phyloP scores from a whole-genome alignment of 2,329 filamentous ascomycete species.

The Zymoseptoria ardabiliae region DNA sequence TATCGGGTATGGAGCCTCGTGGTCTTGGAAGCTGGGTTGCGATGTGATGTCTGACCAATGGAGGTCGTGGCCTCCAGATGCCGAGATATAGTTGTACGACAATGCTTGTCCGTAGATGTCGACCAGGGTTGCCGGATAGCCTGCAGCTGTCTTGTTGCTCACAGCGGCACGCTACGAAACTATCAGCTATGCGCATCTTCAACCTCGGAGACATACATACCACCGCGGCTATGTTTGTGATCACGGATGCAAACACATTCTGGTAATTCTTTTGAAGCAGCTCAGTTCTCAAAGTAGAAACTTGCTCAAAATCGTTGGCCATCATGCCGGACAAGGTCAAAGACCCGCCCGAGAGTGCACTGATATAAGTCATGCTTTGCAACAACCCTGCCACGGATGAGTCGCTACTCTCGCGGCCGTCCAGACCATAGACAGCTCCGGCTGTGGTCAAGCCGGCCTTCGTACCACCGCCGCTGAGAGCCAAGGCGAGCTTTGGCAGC shows the following conservation, averaged over 20 bases:
- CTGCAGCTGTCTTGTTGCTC: constrained; percentile 9
- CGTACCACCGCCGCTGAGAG: constrained; percentile 10
- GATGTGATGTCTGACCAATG: not conserved
- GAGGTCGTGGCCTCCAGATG: constrained; percentile 2
- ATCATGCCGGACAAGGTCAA: constrained; percentile 10
- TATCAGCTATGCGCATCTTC: not conserved
- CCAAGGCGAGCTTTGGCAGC: constrained; percentile 8
- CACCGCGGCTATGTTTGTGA: not conserved
- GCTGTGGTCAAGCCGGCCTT: constrained; percentile 13
- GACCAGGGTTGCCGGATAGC: constrained; percentile 7
- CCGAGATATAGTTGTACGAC: constrained; percentile 7
- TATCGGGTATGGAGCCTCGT: constrained; percentile 9
- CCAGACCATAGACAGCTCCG: constrained; percentile 9
- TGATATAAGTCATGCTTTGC: constrained; percentile 10
- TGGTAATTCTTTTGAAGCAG: constrained; percentile 10
- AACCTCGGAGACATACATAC: not conserved
- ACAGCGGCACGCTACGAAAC: constrained; percentile 4
- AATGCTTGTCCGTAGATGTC: constrained; percentile 8
- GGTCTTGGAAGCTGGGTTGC: constrained; percentile 6
- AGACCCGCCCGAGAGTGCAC: constrained; percentile 10
- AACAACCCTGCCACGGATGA: constrained; percentile 7
- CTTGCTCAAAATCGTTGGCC: constrained; percentile 10
- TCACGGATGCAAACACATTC: constrained; percentile 4
- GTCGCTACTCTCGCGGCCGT: constrained; percentile 6
- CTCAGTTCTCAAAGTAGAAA: constrained; percentile 6